A percentile compares a stretch with the other conserved stretches of the same genome.
These are phyloP conservation scores for Arabidopsis arenosa DNA, from an alignment of 345 rosid species.

Conservation along the genomic window DNA sequence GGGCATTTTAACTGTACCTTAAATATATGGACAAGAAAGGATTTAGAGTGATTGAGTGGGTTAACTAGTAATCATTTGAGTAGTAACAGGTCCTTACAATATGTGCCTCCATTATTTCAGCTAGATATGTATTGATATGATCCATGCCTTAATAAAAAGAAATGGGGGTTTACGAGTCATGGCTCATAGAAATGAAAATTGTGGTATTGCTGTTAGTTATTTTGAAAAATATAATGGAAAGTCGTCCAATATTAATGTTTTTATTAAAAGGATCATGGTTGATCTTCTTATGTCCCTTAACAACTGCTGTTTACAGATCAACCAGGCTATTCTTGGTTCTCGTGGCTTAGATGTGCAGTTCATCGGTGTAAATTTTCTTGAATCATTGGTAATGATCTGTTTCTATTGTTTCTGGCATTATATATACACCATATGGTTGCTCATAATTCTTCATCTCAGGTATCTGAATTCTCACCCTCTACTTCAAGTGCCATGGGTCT, in stretches of 20 bases:
- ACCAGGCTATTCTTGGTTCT: conserved; percentile 79
- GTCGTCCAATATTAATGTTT: conserved; percentile 18
- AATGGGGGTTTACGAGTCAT: conserved; percentile 3
- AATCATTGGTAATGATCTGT: conserved; percentile 73
- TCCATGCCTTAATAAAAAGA: conserved; percentile 3
- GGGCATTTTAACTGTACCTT: conserved; percentile 16
- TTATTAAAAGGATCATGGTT: conserved; percentile 10
- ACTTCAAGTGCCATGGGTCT: conserved; percentile 97
- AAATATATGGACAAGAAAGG: conserved; percentile 25
- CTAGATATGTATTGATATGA: conserved; percentile 23
- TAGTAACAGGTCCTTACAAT: conserved; percentile 18
- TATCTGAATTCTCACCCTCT: conserved; percentile 95
- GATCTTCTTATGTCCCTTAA: conserved; percentile 40
- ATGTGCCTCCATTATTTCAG: conserved; percentile 16
- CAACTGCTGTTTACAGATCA: conserved; percentile 60
- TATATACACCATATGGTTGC: conserved; percentile 28
- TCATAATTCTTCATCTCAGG: conserved; percentile 52
- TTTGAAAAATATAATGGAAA: conserved; percentile 3
- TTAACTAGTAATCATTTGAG: conserved; percentile 26
- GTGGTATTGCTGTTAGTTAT: conserved; percentile 22
- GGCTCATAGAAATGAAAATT: conserved; percentile 22
- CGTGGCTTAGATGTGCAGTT: conserved; percentile 85
- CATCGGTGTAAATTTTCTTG: conserved; percentile 81
- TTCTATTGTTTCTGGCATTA: conserved; percentile 17
- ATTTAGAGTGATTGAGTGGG: conserved; percentile 28